Evolutionary conservation across 2,329 filamentous ascomycete genomes (phyloP), one percentile per base, ranked within the genome.

Genomic region (Penicillium rolfsii): DNA sequence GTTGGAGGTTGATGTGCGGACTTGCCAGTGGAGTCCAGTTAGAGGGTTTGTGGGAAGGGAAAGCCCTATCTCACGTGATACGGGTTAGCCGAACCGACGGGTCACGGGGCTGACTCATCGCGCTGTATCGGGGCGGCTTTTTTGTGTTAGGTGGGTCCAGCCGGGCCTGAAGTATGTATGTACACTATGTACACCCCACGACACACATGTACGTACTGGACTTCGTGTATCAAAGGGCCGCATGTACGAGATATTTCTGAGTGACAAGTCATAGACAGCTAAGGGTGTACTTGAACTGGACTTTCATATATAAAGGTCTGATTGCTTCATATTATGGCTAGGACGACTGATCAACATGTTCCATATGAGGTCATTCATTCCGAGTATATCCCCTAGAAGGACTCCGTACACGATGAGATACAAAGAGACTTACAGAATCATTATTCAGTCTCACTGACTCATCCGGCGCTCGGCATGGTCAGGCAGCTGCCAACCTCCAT

Each of bases 21-120:
- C 71, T 73, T 71, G 73, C 73, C 70, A 71, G 69, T 67, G 71
- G 70, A 73, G 71, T 70, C 73, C 73, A 71, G 71, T 70, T 65
- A 71, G 73, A 74, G 73, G 75, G 66, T 79, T 78, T 78, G 76
- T 79, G 74, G 76, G 77, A 74, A 77, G 70, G 64, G 68, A 67
- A 69, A 77, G 76, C 77, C 76, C 77, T 79, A 77, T 70, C 68
- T 64, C 64, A 66, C 64, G 64, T 66, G 64, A 66, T 60, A 64
- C 52, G 60, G 58, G 64, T 67, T 68, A 69, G 61, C 67, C 67
- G 62, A 68, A 60, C 64, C 57, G 64, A 64, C 38, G 36, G 19
- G 11, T 52, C 54, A 64, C 38, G 36, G 19, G 11, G 55, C 54
- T 66, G 62, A 64, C 50, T 64, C 64, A 66, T 59, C 55, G 36